These are phyloP conservation scores for Paraglomus brasilianum DNA, from an alignment of 192 early-diverging fungal species.

Conservation along the genomic window DNA sequence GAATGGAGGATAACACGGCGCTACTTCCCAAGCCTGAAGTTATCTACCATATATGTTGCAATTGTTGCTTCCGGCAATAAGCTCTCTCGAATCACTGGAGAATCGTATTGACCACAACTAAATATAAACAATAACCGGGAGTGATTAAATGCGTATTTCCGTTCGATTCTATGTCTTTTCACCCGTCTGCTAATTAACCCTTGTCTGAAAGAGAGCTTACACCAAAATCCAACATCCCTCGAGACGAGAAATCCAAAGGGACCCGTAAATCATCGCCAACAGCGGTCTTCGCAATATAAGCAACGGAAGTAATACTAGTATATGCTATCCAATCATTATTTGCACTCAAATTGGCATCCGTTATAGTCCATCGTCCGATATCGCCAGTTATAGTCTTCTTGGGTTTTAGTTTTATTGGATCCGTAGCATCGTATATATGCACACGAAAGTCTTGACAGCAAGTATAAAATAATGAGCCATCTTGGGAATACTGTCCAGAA, in stretches of 20 bases:
- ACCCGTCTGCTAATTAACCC: background rate
- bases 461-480: conserved; percentile 55
- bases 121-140: background rate
- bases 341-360: conserved; percentile 48
- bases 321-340: conserved; percentile 57
- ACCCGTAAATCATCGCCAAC: conserved; percentile 36
- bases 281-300: conserved; percentile 52
- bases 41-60: conserved; percentile 36
- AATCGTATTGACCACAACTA: conserved; percentile 68
- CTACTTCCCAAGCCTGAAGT: no score
- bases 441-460: conserved; percentile 60
- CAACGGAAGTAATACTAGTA: conserved; percentile 57
- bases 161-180: background rate
- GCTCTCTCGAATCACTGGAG: conserved; percentile 56
- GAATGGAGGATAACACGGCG: background rate
- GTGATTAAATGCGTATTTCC: background rate
- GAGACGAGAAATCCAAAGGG: conserved; percentile 41
- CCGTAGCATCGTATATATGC: conserved; percentile 57
- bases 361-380: conserved; percentile 67
- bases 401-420: conserved; percentile 37
- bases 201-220: conserved; percentile 24
- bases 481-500: conserved; percentile 54
- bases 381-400: conserved; percentile 44
- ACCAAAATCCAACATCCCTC: conserved; percentile 17
- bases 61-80: conserved; percentile 56